phyloP scores from a whole-genome alignment of 179 eudicot species.

The Silene noctiflora region DNA sequence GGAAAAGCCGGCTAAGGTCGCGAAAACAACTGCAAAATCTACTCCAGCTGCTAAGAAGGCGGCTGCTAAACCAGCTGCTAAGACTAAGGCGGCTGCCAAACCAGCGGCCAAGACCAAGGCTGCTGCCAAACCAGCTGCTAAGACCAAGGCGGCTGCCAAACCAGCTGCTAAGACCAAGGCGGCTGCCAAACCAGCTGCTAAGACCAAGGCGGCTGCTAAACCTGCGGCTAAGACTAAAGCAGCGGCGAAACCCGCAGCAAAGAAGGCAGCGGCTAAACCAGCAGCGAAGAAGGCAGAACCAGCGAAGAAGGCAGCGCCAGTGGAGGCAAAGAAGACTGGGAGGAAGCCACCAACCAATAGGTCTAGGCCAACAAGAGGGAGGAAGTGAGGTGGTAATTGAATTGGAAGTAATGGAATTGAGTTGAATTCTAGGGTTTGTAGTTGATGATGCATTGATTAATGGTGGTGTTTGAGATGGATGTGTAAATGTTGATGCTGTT shows the following conservation, averaged over 20 bases:
- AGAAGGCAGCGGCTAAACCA: conserved; percentile 1
- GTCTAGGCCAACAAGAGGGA: conserved; percentile 25
- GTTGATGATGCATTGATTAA: background rate
- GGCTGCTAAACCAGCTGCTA: background rate
- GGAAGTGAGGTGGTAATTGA: conserved; percentile 25
- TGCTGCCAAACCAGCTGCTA: conserved; percentile 9
- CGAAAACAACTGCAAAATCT: conserved; percentile 26
- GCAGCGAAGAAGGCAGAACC: conserved; percentile 4
- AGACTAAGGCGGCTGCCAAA: background rate
- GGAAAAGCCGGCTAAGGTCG: conserved; percentile 35
- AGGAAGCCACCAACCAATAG: background rate
- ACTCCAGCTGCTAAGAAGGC: conserved; percentile 20
- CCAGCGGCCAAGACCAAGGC: conserved; percentile 21
- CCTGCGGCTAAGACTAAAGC: conserved; percentile 15
- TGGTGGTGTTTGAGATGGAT: background rate
- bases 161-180: conserved; percentile 16
- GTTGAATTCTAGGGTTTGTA: conserved; percentile 4
- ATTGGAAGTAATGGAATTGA: background rate
- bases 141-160: conserved; percentile 17
- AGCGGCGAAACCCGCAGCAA: background rate
- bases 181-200: conserved; percentile 11
- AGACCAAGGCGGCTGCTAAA: conserved; percentile 19
- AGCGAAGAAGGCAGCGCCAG: conserved; percentile 6
- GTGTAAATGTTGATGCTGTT: conserved; percentile 27
- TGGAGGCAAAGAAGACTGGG: background rate